Evolutionary conservation across 768 basidiomycete species (phyloP).

Genomic region (Boletus sensibilis): DNA sequence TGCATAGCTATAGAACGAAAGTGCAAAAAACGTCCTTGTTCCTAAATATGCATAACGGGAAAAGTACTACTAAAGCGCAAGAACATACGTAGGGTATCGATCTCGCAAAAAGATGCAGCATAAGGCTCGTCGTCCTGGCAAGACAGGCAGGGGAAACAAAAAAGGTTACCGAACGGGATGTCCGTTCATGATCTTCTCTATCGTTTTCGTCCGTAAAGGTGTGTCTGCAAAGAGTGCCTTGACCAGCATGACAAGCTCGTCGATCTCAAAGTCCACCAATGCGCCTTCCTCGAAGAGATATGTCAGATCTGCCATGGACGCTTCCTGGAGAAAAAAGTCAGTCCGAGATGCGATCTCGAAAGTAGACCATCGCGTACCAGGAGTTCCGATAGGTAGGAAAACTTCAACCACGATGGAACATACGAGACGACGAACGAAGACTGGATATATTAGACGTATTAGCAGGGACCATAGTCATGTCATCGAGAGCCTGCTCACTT

Average conservation of each 20-base stretch:
- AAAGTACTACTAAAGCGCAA: not conserved
- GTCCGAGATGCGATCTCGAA: not conserved
- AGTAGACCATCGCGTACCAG: slow-evolving; percentile 52
- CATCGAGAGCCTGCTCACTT: slow-evolving; percentile 39
- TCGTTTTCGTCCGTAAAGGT: slow-evolving; percentile 72
- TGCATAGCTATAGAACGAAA: not conserved
- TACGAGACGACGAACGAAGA: slow-evolving; percentile 78
- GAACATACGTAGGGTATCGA: slow-evolving; percentile 1
- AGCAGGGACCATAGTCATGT: not conserved
- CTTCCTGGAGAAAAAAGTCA: slow-evolving; percentile 57
- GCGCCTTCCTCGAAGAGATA: slow-evolving; percentile 91
- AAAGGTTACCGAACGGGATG: slow-evolving; percentile 42
- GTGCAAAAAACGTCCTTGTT: not conserved
- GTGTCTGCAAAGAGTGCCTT: slow-evolving; percentile 89
- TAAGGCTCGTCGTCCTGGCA: not conserved
- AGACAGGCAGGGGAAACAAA: not conserved
- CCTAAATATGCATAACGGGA: slow-evolving; percentile 18
- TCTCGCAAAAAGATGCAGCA: slow-evolving; percentile 4
- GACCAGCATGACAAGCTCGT: slow-evolving; percentile 81
- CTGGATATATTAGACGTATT: slow-evolving; percentile 31
- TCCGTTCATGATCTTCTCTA: slow-evolving; percentile 67
- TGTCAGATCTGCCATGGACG: slow-evolving; percentile 86
- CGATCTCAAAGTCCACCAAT: slow-evolving; percentile 83
- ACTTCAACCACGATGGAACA: slow-evolving; percentile 94
- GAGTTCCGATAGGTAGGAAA: slow-evolving; percentile 89